Evolutionary conservation across 2,329 filamentous ascomycete species (phyloP), one percentile per base, ranked within the genome.

Genomic region (Fusarium sororula): DNA sequence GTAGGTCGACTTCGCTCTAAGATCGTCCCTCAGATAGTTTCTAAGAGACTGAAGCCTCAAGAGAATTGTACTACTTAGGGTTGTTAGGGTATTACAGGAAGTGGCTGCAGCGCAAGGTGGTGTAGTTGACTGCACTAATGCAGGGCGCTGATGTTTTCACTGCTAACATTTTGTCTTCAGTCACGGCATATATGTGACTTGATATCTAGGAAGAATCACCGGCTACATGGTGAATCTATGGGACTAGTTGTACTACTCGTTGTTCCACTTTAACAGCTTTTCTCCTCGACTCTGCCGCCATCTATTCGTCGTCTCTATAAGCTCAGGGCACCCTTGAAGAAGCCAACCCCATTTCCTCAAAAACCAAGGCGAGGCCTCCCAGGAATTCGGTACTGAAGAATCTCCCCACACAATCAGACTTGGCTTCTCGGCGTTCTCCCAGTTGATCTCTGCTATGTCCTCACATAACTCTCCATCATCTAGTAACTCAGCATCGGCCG

Each of bases 401-500:
- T 73, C 72, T 6, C 56, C 68, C 72, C 61, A 73, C 8, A 73
- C 70, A 11, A 73, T 73, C 7, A 73, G 15, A 18, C 66, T 28
- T 4, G 70, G 56, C 15, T 37, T 70, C 10, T 62, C 60, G 3
- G 37, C 45, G 14, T 63, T 67, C 3, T 63, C 57, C 15, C 59
- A 54, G 14, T 72, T 68, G 0, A 66, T 55, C 3, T 72, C 63
- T 0, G 68, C 44, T 4, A 72, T 14, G 15, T 72, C 69, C 2
- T 26, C 47, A 24, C 63, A 72, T 1, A 72, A 39, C 4, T 72
- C 69, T 1, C 54, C 63, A 1, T 72, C 69, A 3, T 69, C 64
- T 2, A 72, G 10, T 3, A 72, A 5, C 5, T 26, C 41, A 0
- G 63, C 53, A 17, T 54, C 57, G 3, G 44, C 35, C 12, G 68